A percentile compares a stretch with the other conserved stretches of the same genome.
Evolutionary conservation across 176 grass and related monocot species (phyloP).

Genomic region (Poa annua): DNA sequence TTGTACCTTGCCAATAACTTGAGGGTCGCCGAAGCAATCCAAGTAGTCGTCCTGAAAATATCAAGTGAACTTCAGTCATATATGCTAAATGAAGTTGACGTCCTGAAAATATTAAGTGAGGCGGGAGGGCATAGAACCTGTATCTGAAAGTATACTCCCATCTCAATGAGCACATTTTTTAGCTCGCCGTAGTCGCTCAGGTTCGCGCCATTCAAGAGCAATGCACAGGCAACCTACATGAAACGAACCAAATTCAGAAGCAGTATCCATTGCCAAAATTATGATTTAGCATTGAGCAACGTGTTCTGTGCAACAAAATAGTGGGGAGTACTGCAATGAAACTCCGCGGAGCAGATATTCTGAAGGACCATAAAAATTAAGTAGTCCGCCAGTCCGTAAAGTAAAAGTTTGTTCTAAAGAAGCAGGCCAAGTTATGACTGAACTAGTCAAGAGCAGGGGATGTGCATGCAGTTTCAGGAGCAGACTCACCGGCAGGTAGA

Average conservation of each 20-base stretch:
- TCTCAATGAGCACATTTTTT: slow-evolving; percentile 54
- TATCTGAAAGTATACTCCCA: slow-evolving; percentile 65
- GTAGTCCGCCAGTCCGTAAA: no score
- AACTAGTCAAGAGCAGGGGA: not conserved
- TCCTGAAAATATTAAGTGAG: not conserved
- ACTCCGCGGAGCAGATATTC: not conserved
- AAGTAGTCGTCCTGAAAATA: slow-evolving; percentile 70
- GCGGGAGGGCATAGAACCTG: slow-evolving; percentile 22
- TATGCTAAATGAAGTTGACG: not conserved
- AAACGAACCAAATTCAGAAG: not conserved
- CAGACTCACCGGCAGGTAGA: slow-evolving; percentile 67
- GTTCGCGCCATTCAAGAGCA: slow-evolving; percentile 44
- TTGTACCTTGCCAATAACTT: slow-evolving; percentile 77
- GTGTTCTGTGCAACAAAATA: not conserved
- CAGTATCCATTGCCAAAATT: not conserved
- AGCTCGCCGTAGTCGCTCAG: slow-evolving; percentile 42
- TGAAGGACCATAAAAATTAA: not conserved
- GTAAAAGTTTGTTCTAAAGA: not conserved
- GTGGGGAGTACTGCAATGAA: not conserved
- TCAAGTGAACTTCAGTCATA: not conserved
- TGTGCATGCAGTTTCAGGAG: not conserved
- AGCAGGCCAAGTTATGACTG: not conserved
- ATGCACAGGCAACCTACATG: slow-evolving; percentile 52
- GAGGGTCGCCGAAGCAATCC: slow-evolving; percentile 76
- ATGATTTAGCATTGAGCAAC: not conserved